Conservation (phyloP, 2,329 filamentous ascomycete species). For the Fusarium sp. region DNA sequence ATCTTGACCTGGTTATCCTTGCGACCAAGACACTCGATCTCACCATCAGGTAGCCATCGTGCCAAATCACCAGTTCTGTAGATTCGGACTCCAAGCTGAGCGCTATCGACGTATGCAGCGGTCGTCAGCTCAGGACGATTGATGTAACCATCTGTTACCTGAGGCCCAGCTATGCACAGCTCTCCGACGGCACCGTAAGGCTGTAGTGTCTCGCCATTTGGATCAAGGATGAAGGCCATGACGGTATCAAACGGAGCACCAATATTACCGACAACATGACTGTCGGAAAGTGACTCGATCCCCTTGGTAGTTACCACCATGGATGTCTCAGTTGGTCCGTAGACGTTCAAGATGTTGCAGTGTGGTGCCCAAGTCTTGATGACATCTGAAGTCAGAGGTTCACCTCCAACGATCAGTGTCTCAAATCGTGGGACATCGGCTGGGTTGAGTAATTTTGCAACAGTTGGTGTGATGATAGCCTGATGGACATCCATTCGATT, state of each 20-base stretch:
- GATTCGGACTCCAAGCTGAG: not conserved
- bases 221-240: not conserved
- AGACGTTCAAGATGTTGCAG: not conserved
- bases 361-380: not conserved
- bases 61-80: conserved; percentile 36
- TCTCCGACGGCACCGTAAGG: not conserved
- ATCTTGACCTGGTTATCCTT: conserved; percentile 47
- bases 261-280: not conserved
- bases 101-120: not conserved
- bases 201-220: not conserved
- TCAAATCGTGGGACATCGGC: not conserved
- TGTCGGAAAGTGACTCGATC: not conserved
- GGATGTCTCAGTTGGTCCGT: not conserved
- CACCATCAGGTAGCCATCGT: conserved; percentile 32
- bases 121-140: not conserved
- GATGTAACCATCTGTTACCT: not conserved
- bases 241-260: conserved; percentile 1
- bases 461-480: conserved; percentile 2
- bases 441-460: not conserved
- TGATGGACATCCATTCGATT: not conserved
- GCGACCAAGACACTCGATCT: conserved; percentile 36
- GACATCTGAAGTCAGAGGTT: not conserved
- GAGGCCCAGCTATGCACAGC: not conserved
- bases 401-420: not conserved
- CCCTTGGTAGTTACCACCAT: not conserved